Evolutionary conservation across 139 green algal genomes (phyloP), one percentile per base, ranked within the genome.

Genomic region (Coccomyxa sp.): DNA sequence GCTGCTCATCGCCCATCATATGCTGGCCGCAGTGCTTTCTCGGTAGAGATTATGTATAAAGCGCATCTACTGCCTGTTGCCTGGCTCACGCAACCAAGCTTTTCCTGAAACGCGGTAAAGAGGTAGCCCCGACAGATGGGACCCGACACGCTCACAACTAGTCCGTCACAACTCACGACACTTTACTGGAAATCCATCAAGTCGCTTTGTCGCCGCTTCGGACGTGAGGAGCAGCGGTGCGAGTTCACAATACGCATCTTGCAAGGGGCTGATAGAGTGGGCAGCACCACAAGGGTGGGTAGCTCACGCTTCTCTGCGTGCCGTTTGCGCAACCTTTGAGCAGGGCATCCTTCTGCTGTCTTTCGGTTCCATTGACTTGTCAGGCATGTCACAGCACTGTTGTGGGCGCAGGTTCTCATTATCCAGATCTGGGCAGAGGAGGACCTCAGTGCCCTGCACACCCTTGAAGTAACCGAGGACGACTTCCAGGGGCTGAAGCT

Each of bases 391-490:
- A 39, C n/a, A 72, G 9, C 39, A 8, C 27, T n/a, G n/a, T n/a
- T n/a, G n/a, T 31, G 50, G 5, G 31, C 82, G 34, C 86, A 94
- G 86, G 87, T 92, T 8, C 82, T 98, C 39, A 78, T 90, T 12
- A 84, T 96, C 5, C 90, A 94, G 38, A 74, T 96, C 0, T 94
- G 90, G 27, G 93, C 85, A 77, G 94, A 97, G 35, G 83, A 82
- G 4, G 92, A 97, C 76, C 75, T 88, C 16, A 83, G 84, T 55
- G 91, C 96, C 68, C 81, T 98, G 70, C 92, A 97, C 75, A 90
- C 90, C 4, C 74, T 98, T 39, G 95, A 98, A 55, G 89, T 98
- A 22, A 92, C 76, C 34, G 95, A 98, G 86, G 92, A 97, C 70
- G 92, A 97, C 35, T 98, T 96, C 40, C 85, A 91, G 70, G 79